Conservation (phyloP, 495 filamentous ascomycete genomes). For the Apiosordaria backusii region DNA sequence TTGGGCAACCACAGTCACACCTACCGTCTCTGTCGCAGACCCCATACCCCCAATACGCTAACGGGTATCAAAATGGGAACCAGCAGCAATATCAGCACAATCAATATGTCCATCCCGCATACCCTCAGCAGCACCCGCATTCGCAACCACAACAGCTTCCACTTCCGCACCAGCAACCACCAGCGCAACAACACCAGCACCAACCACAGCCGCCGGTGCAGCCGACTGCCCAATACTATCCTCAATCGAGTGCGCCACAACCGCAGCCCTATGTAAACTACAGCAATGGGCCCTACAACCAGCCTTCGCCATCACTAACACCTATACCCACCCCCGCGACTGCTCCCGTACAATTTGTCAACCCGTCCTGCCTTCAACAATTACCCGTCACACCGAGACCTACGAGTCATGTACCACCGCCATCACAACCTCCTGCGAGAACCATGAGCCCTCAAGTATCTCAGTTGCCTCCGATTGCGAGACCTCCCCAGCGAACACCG, state of each 20-base stretch:
- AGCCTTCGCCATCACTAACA: background rate
- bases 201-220: constrained; percentile 8
- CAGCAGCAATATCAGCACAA: constrained; percentile 30
- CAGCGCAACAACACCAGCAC: constrained; percentile 19
- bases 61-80: constrained; percentile 22
- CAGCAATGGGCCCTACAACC: background rate
- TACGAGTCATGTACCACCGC: constrained; percentile 6
- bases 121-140: constrained; percentile 18
- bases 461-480: background rate
- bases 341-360: constrained; percentile 13
- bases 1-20: constrained; percentile 27
- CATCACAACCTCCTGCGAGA: constrained; percentile 6
- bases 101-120: constrained; percentile 26
- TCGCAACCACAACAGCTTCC: constrained; percentile 20
- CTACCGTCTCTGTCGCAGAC: constrained; percentile 18
- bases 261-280: constrained; percentile 5
- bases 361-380: constrained; percentile 21
- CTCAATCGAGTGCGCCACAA: background rate
- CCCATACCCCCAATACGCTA: constrained; percentile 19
- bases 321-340: constrained; percentile 2
- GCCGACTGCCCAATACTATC: constrained; percentile 6
- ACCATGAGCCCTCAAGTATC: constrained; percentile 13
- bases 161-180: constrained; percentile 9
- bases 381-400: constrained; percentile 9
- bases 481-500: constrained; percentile 9